phyloP scores from a whole-genome alignment of 164 flowering plant species.

The Santalum album region DNA sequence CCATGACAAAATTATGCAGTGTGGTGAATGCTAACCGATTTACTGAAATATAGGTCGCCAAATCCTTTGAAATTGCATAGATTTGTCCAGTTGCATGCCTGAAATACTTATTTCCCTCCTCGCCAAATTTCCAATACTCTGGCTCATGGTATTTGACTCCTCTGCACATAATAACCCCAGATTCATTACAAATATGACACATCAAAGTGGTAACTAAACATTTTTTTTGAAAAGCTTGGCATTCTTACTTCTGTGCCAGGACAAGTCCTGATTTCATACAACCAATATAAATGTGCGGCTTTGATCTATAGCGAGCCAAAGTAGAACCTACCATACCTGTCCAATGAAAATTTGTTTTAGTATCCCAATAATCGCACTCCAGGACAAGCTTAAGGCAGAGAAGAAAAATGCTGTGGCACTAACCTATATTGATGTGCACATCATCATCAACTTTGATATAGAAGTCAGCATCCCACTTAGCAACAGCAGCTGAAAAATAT shows the following conservation, averaged over 20 bases:
- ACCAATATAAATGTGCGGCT: constrained; percentile 85
- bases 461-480: constrained; percentile 96
- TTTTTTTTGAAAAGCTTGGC: neutral
- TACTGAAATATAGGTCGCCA: constrained; percentile 84
- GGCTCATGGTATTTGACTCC: constrained; percentile 94
- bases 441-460: constrained; percentile 94
- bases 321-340: constrained; percentile 77
- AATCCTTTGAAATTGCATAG: constrained; percentile 84
- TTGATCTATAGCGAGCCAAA: constrained; percentile 79
- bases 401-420: constrained; percentile 4
- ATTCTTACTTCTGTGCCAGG: constrained; percentile 67
- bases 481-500: constrained; percentile 82
- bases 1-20: neutral
- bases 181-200: neutral
- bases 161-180: constrained; percentile 26
- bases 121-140: constrained; percentile 97
- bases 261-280: constrained; percentile 99
- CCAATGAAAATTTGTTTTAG: neutral
- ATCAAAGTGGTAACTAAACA: neutral
- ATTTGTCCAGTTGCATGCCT: constrained; percentile 95
- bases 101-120: constrained; percentile 91
- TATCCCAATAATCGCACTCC: neutral
- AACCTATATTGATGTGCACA: constrained; percentile 90
- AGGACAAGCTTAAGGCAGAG: neutral
- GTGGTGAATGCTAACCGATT: constrained; percentile 37